Evolutionary conservation across 345 rosid genomes (phyloP).

Genomic region (Diplotaxis tenuifolia): DNA sequence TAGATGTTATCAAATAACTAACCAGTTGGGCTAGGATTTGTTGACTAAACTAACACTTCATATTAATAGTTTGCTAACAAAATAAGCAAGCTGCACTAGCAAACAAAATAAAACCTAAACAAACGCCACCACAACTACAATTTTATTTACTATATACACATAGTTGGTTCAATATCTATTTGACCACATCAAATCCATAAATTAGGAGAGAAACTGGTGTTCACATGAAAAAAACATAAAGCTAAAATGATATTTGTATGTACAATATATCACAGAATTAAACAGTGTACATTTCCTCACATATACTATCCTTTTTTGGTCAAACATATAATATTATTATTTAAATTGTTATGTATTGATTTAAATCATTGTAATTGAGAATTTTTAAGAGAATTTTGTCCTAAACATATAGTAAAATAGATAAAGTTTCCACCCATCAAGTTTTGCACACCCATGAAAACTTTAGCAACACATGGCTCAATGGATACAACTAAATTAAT

Average conservation of each 20-base stretch:
- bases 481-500: too few relatives aligned
- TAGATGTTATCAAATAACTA: not conserved
- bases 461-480: too few relatives aligned
- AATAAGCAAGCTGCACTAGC: conserved; percentile 7
- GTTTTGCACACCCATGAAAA: too few relatives aligned
- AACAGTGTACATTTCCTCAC: not conserved
- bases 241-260: not conserved
- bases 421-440: too few relatives aligned
- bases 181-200: not conserved
- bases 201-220: not conserved
- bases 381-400: too few relatives aligned
- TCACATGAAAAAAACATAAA: not conserved
- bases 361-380: not conserved
- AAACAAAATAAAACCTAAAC: not conserved
- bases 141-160: too few relatives aligned
- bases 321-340: too few relatives aligned
- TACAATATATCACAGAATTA: not conserved
- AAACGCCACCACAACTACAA: too few relatives aligned
- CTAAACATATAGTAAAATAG: too few relatives aligned
- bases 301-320: not conserved
- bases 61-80: not conserved
- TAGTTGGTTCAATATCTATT: not conserved
- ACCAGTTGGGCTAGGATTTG: not conserved
- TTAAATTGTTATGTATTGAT: not conserved
- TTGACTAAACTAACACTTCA: conserved; percentile 5